phyloP scores from a whole-genome alignment of 116 monocot species.

The Trichopus zeylanicus region DNA sequence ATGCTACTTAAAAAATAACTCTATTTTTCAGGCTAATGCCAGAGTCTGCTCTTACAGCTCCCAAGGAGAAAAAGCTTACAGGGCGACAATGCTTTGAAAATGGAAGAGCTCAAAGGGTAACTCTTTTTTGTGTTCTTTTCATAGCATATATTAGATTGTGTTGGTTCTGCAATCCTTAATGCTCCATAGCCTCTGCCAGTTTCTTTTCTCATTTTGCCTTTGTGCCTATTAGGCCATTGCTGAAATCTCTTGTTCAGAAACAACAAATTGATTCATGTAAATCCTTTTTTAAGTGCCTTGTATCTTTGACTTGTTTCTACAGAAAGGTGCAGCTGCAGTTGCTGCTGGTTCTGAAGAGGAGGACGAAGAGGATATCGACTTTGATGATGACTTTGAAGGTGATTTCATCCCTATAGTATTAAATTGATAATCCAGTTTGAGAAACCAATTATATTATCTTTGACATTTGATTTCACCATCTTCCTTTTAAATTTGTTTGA shows the following conservation, averaged over 20 bases:
- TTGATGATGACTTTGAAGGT: constrained; percentile 98
- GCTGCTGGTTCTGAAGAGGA: constrained; percentile 77
- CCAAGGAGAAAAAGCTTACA: constrained; percentile 73
- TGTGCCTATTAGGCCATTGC: too few relatives aligned
- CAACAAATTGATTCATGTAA: not conserved
- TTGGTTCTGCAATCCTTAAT: not conserved
- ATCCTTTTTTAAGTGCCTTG: not conserved
- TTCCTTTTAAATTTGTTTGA: not conserved
- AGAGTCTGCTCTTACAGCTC: constrained; percentile 65
- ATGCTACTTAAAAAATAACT: not conserved
- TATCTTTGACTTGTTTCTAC: constrained; percentile 5
- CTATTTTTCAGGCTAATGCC: constrained; percentile 72
- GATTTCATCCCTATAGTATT: not conserved
- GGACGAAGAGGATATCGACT: constrained; percentile 89
- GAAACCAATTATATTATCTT: too few relatives aligned
- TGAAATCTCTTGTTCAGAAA: too few relatives aligned
- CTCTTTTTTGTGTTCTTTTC: not conserved
- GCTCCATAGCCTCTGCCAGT: too few relatives aligned
- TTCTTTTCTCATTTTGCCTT: too few relatives aligned
- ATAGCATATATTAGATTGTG: not conserved
- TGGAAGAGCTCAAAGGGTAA: constrained; percentile 71
- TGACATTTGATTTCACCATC: not conserved
- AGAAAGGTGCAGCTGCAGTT: constrained; percentile 68
- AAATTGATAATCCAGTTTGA: not conserved
- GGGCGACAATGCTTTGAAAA: constrained; percentile 92